A percentile compares a stretch with the other conserved stretches of the same genome.
Evolutionary conservation across 1,284 basidiomycete species (phyloP).

Genomic region (Gymnopus androsaceus): DNA sequence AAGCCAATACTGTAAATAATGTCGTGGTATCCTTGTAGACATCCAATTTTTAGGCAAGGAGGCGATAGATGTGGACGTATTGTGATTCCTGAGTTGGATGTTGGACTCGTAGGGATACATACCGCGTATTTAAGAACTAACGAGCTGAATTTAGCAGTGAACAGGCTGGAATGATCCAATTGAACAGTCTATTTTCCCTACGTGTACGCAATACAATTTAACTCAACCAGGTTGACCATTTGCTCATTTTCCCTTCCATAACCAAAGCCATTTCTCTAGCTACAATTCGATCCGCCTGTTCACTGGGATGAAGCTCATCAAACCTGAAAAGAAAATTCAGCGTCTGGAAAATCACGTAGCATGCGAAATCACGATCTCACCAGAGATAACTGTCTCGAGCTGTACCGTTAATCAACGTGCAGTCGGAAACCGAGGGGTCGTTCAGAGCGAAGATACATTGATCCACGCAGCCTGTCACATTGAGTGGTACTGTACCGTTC

Average conservation of each 20-base stretch:
- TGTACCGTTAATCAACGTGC: slow-evolving; percentile 43
- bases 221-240: slow-evolving; percentile 53
- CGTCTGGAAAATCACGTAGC: background rate
- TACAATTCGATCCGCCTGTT: slow-evolving; percentile 55
- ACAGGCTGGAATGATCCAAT: no score
- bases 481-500: slow-evolving; percentile 60
- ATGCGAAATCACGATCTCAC: slow-evolving; percentile 32
- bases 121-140: no score
- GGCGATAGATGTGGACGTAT: no score
- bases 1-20: no score
- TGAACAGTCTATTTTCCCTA: background rate
- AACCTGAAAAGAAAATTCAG: slow-evolving; percentile 36
- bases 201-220: slow-evolving; percentile 20
- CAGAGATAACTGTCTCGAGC: slow-evolving; percentile 56
- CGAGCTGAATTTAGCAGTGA: no score
- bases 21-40: no score
- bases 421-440: slow-evolving; percentile 35
- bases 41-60: no score
- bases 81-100: no score
- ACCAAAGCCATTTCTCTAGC: slow-evolving; percentile 49
- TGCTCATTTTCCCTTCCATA: slow-evolving; percentile 41
- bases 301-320: slow-evolving; percentile 59
- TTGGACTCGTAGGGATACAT: no score
- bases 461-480: slow-evolving; percentile 50
- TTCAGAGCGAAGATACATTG: slow-evolving; percentile 46